These are phyloP conservation scores for Stevia rebaudiana DNA, from an alignment of 140 eudicot species.

Conservation along the genomic window DNA sequence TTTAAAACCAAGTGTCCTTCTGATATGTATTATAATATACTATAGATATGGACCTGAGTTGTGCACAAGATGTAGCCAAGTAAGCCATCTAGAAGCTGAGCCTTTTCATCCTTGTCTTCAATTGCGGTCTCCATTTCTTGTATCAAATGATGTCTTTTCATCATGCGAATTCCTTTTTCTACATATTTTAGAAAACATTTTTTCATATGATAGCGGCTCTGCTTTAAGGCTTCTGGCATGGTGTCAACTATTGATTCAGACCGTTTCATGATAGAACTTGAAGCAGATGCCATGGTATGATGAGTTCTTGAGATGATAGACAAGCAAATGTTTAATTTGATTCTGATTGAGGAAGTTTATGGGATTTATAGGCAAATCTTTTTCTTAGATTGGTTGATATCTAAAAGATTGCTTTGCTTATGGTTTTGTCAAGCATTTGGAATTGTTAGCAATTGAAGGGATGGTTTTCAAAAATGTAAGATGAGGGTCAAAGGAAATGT, in stretches of 20 bases:
- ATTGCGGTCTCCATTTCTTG: conserved; percentile 68
- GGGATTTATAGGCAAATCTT: conserved; percentile 27
- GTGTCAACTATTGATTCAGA: conserved; percentile 60
- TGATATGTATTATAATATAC: too few relatives aligned
- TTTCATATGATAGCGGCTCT: conserved; percentile 95
- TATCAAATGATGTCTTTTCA: conserved; percentile 77
- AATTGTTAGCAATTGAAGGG: conserved; percentile 15
- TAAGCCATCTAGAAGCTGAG: conserved; percentile 65
- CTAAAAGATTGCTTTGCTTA: conserved; percentile 31
- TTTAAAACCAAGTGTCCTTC: too few relatives aligned
- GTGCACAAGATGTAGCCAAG: conserved; percentile 90
- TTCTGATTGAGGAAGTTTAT: background rate
- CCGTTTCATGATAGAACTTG: conserved; percentile 53
- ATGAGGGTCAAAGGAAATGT: conserved; percentile 19
- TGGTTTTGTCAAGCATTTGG: conserved; percentile 37
- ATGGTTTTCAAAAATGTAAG: conserved; percentile 20
- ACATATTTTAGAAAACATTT: conserved; percentile 62
- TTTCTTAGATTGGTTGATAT: background rate
- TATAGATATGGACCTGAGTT: conserved; percentile 63
- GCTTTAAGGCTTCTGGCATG: conserved; percentile 96
- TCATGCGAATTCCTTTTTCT: conserved; percentile 66
- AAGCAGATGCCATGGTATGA: conserved; percentile 39
- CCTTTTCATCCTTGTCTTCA: conserved; percentile 60
- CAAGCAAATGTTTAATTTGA: conserved; percentile 2
- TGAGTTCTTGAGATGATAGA: conserved; percentile 1